Evolutionary conservation across 176 grass and related monocot genomes (phyloP).

Genomic region (Rhynchospora tenuis): DNA sequence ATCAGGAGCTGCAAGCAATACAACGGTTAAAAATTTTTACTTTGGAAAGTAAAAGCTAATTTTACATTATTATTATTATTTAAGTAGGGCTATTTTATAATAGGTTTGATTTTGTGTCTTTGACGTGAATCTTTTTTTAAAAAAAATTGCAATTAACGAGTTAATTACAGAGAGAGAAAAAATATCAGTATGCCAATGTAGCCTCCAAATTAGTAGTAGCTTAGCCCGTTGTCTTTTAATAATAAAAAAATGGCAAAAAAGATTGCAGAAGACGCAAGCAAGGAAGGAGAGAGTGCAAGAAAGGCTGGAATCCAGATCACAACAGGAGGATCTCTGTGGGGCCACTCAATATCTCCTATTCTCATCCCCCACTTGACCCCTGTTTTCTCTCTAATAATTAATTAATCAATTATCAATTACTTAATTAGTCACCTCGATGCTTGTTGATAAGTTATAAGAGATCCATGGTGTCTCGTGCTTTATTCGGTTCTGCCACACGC

Average conservation of each 20-base stretch:
- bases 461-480: neutral
- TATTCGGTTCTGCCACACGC: neutral
- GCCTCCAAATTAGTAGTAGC: neutral
- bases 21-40: too few species aligned
- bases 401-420: neutral
- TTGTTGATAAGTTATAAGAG: neutral
- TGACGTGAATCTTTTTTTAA: too few species aligned
- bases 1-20: too few species aligned
- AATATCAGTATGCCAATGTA: too few species aligned
- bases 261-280: neutral
- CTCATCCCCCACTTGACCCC: slow-evolving; percentile 23
- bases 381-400: slow-evolving; percentile 13
- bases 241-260: neutral
- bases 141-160: too few species aligned
- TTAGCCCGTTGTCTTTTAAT: neutral
- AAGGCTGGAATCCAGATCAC: slow-evolving; percentile 20
- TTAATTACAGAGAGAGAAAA: too few species aligned
- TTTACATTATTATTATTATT: too few species aligned
- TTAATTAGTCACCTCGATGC: neutral
- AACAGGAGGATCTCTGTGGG: neutral
- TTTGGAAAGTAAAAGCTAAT: too few species aligned
- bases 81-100: too few species aligned
- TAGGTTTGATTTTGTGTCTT: too few species aligned
- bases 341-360: neutral
- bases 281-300: neutral